phyloP scores from a whole-genome alignment of 768 basidiomycete species.

The Psilocybe sp. region DNA sequence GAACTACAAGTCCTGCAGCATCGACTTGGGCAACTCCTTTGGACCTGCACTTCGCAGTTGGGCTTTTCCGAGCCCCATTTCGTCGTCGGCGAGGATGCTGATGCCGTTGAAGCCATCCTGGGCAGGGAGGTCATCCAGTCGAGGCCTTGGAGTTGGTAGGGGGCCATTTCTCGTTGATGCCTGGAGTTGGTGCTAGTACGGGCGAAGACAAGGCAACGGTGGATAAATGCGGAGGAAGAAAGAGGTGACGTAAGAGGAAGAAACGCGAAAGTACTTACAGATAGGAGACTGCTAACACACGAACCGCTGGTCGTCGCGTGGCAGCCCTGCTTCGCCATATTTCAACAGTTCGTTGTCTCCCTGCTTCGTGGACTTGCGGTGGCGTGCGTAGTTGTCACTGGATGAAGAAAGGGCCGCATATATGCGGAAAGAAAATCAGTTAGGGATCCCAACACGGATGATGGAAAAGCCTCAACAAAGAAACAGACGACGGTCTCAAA shows the following conservation, averaged over 20 bases:
- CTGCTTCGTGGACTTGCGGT: constrained; percentile 96
- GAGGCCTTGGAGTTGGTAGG: constrained; percentile 88
- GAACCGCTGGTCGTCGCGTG: constrained; percentile 85
- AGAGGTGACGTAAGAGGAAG: too few relatives aligned
- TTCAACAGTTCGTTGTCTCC: constrained; percentile 95
- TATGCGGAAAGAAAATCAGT: not conserved
- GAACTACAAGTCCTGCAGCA: constrained; percentile 96
- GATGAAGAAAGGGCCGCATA: not conserved
- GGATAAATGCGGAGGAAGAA: too few relatives aligned
- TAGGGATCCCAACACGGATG: too few relatives aligned
- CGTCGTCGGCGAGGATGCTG: constrained; percentile 93
- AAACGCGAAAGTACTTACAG: constrained; percentile 44
- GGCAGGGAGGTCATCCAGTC: constrained; percentile 90
- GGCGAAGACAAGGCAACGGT: too few relatives aligned
- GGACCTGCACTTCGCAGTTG: too few relatives aligned
- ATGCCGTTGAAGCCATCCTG: constrained; percentile 96
- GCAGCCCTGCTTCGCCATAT: constrained; percentile 75
- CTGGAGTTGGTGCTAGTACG: constrained; percentile 33
- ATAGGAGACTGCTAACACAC: constrained; percentile 94
- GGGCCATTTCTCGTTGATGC: constrained; percentile 84
- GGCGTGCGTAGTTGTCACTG: constrained; percentile 76
- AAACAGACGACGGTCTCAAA: too few relatives aligned
- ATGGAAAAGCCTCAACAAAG: too few relatives aligned
- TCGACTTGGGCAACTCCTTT: constrained; percentile 99
- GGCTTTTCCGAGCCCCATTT: constrained; percentile 99